These are phyloP conservation scores for Trichomonas tenax DNA, from an alignment of 208 protist genomes.

Conservation along the genomic window DNA sequence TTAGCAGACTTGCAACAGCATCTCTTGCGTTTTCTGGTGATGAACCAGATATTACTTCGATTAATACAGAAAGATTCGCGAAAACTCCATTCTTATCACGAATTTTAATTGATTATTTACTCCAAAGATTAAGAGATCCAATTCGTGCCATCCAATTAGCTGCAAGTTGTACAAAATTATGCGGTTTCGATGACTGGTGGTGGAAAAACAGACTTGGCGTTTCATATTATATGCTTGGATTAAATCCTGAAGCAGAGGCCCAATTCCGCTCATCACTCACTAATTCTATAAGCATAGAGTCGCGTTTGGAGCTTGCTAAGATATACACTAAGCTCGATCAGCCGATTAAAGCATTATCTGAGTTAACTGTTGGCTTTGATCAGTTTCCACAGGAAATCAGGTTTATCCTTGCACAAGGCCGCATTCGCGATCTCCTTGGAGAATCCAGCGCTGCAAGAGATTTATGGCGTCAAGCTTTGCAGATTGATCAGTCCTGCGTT, in stretches of 20 bases:
- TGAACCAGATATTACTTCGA: not conserved
- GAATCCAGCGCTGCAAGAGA: not conserved
- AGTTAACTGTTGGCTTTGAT: not conserved
- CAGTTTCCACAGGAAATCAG: conserved; percentile 5
- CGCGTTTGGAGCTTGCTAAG: not conserved
- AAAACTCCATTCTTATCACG: not conserved
- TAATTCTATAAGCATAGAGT: not conserved
- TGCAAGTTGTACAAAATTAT: not conserved
- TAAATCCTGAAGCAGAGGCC: not conserved
- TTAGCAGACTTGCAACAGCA: not conserved
- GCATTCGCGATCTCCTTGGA: not conserved
- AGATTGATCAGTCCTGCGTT: not conserved
- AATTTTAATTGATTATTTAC: conserved; percentile 12
- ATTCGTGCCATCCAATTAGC: not conserved
- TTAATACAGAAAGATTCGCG: not conserved
- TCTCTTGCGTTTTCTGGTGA: not conserved
- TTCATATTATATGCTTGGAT: not conserved
- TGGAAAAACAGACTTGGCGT: not conserved
- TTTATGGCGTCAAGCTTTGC: not conserved
- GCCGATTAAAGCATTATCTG: conserved; percentile 1
- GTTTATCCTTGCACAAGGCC: not conserved
- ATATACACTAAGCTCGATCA: not conserved
- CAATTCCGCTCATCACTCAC: not conserved
- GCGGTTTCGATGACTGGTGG: conserved; percentile 15
- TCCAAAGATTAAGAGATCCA: not conserved